These are phyloP conservation scores for Tuber microsphaerosporum DNA, from an alignment of 495 filamentous ascomycete species.

Conservation along the genomic window DNA sequence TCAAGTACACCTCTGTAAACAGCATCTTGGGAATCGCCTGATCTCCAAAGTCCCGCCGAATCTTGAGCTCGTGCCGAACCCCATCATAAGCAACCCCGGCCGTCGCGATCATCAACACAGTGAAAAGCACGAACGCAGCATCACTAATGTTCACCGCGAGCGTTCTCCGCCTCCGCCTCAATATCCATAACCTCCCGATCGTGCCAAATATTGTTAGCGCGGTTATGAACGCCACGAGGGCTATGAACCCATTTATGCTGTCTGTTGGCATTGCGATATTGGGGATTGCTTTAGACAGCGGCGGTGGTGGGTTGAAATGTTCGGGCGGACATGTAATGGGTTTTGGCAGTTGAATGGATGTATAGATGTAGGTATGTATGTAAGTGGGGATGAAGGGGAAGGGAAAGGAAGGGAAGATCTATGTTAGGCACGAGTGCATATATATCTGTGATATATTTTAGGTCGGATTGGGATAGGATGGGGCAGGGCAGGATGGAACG, in stretches of 20 bases:
- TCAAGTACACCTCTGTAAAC: conserved; percentile 21
- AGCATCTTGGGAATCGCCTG: conserved; percentile 8
- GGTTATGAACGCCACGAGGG: conserved; percentile 15
- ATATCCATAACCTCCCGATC: conserved; percentile 28
- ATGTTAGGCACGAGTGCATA: background rate
- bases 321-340: background rate
- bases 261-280: conserved; percentile 3
- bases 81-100: conserved; percentile 22
- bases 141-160: conserved; percentile 29
- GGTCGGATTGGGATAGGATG: background rate
- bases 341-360: background rate
- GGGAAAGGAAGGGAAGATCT: background rate
- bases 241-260: conserved; percentile 22
- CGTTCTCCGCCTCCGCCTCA: conserved; percentile 22
- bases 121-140: conserved; percentile 19
- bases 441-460: background rate
- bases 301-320: background rate
- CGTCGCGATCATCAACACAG: conserved; percentile 13
- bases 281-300: background rate
- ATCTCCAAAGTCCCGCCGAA: conserved; percentile 13
- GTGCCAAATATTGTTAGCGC: conserved; percentile 22
- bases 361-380: background rate
- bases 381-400: background rate
- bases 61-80: conserved; percentile 18
- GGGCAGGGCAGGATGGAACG: background rate